Evolutionary conservation across 768 basidiomycete genomes (phyloP).

Genomic region (Phallus indusiatus): DNA sequence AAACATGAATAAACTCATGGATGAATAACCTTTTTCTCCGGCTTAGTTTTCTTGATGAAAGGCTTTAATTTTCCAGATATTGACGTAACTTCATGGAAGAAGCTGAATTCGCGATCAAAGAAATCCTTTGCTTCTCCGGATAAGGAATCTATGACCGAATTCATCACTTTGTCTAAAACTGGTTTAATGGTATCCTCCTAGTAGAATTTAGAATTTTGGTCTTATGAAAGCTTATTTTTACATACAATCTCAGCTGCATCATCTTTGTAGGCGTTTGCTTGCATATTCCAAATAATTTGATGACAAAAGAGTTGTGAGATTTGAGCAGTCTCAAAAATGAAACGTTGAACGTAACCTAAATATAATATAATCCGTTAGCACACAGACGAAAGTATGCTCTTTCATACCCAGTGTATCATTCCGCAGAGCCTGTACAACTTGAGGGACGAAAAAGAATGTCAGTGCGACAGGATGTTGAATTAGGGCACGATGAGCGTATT

Average conservation of each 20-base stretch:
- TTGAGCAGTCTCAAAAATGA: slow-evolving; percentile 95
- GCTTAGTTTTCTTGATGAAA: slow-evolving; percentile 88
- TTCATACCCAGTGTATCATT: slow-evolving; percentile 74
- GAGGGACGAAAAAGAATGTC: slow-evolving; percentile 98
- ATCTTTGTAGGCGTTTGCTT: slow-evolving; percentile 93
- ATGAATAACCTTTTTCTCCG: slow-evolving; percentile 80
- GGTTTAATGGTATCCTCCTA: slow-evolving; percentile 97
- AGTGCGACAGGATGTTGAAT: slow-evolving; percentile 91
- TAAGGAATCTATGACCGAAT: slow-evolving; percentile 68
- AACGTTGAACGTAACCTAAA: slow-evolving; percentile 84
- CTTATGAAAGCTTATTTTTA: slow-evolving; percentile 5
- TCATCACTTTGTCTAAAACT: slow-evolving; percentile 78
- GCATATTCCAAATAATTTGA: slow-evolving; percentile 99
- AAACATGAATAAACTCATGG: background rate
- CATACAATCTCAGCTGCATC: slow-evolving; percentile 76
- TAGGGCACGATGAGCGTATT: slow-evolving; percentile 93
- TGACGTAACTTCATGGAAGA: slow-evolving; percentile 94
- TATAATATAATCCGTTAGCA: background rate
- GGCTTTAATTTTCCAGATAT: slow-evolving; percentile 98
- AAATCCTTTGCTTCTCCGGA: slow-evolving; percentile 84
- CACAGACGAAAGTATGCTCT: background rate
- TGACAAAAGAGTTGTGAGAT: slow-evolving; percentile 98
- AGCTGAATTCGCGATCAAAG: slow-evolving; percentile 90
- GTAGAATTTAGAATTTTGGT: slow-evolving; percentile 3
- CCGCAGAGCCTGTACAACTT: slow-evolving; percentile 93